Evolutionary conservation across 2,329 filamentous ascomycete genomes (phyloP), one percentile per base, ranked within the genome.

Genomic region (Colletotrichum salicis): DNA sequence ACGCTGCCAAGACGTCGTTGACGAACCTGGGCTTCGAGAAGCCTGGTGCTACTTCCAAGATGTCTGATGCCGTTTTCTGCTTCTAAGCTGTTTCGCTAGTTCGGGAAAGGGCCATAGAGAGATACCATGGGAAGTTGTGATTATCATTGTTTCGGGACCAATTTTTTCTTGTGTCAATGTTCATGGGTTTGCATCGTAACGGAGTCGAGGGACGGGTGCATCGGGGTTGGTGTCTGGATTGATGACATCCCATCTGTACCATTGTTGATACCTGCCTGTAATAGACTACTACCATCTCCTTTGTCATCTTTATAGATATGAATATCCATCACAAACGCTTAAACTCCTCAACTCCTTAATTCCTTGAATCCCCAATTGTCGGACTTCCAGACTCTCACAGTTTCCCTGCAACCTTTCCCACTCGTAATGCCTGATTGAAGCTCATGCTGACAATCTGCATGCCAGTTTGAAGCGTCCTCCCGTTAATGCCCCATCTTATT

Each of bases 21-120:
- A 80, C 79, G 0, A 80, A 80, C 11, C 68, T 90, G 45, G 89
- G 88, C 0, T 90, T 86, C 72, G 79, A 86, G 72, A 80, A 83
- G 65, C 86, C 88, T 0, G 85, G 86, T 0, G 80, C 85, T 1
- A 80, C 86, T 5, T 79, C 84, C 1, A 90, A 87, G 78, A 86
- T 87, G 78, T 80, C 80, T 0, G 89, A 91, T 74, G 85, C 90
- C 62, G 80, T 90, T 1, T 90, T 91, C 73, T 81, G 81, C 57
- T 89, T 89, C 72, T 89, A 80, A 41, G 10, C 58, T 41, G 22
- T 15, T 19, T 29, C 6, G n/a, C 33, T 19, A n/a, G 13, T 35
- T 7, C 31, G 29, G 52, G 35, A 31, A 45, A 35, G 19, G 41
- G 10, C 15, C 7, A 48, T 48, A 48, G 41, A 48, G n/a, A 45